A percentile compares a stretch with the other conserved stretches of the same genome.
Conservation (phyloP, 2,329 filamentous ascomycete genomes). For the Tolypocladium sp. region DNA sequence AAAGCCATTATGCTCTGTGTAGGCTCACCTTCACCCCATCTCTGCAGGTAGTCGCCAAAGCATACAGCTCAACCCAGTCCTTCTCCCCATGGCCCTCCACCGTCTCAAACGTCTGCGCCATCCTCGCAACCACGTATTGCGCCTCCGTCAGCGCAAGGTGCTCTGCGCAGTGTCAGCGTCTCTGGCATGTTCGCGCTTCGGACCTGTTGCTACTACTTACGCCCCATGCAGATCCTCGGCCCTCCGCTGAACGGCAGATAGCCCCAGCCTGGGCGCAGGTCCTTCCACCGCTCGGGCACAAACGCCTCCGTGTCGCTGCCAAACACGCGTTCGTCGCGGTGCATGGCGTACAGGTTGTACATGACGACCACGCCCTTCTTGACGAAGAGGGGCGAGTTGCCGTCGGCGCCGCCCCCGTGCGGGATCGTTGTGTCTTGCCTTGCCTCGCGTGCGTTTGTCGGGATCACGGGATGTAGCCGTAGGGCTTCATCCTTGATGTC, state of each 20-base stretch:
- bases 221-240: constrained; percentile 35
- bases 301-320: constrained; percentile 27
- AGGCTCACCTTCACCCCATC: constrained; percentile 16
- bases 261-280: constrained; percentile 27
- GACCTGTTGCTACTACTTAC: constrained; percentile 13
- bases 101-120: constrained; percentile 20
- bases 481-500: constrained; percentile 23
- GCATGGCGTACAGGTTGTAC: constrained; percentile 34
- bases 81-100: constrained; percentile 17
- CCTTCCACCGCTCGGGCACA: constrained; percentile 31
- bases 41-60: constrained; percentile 23
- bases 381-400: constrained; percentile 38
- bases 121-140: constrained; percentile 22
- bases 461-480: constrained; percentile 41
- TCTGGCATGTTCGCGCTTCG: too few species aligned
- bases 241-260: constrained; percentile 37
- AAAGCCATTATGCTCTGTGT: not conserved
- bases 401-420: constrained; percentile 39
- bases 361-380: constrained; percentile 34
- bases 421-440: constrained; percentile 38
- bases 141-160: constrained; percentile 25
- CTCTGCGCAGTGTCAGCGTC: constrained; percentile 14
- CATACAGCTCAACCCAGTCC: constrained; percentile 24
- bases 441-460: constrained; percentile 31
- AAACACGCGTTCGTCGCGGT: constrained; percentile 25